Evolutionary conservation across 768 basidiomycete species (phyloP).

Genomic region (Boletus rubroflammeus): DNA sequence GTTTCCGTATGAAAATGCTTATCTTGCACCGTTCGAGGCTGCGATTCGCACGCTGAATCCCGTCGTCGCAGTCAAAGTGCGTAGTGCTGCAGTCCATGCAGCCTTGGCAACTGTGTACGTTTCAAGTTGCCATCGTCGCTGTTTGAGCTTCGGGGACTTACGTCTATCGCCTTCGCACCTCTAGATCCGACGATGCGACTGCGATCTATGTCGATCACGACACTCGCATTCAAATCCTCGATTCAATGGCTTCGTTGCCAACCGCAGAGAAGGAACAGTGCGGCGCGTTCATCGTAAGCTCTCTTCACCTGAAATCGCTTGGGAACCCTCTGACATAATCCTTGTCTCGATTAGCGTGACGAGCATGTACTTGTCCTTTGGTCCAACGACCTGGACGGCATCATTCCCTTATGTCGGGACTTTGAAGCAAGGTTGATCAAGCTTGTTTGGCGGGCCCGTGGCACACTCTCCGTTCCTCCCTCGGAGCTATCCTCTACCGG

Average conservation of each 20-base stretch:
- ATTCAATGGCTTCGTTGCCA: constrained; percentile 62
- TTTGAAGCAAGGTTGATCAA: constrained; percentile 78
- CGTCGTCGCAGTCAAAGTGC: constrained; percentile 77
- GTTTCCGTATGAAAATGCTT: constrained; percentile 84
- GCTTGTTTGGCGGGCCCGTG: constrained; percentile 66
- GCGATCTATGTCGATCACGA: constrained; percentile 71
- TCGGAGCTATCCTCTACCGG: constrained; percentile 42
- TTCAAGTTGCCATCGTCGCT: neutral
- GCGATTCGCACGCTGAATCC: constrained; percentile 76
- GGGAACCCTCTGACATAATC: neutral
- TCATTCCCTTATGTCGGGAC: constrained; percentile 69
- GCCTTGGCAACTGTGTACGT: constrained; percentile 68
- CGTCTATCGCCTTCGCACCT: neutral
- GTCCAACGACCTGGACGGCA: constrained; percentile 78
- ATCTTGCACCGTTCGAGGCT: constrained; percentile 76
- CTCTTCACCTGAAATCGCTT: constrained; percentile 7
- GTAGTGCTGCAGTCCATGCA: constrained; percentile 77
- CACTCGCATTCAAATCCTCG: constrained; percentile 84
- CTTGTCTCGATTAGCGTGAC: constrained; percentile 52
- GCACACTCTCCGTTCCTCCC: constrained; percentile 32
- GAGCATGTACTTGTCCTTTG: constrained; percentile 81
- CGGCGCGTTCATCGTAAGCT: constrained; percentile 74
- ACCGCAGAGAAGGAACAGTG: constrained; percentile 89
- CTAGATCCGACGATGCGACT: constrained; percentile 53
- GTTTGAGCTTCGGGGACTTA: constrained; percentile 1